A percentile compares a stretch with the other conserved stretches of the same genome.
Evolutionary conservation across 768 basidiomycete species (phyloP).

Genomic region (Imleria badia): DNA sequence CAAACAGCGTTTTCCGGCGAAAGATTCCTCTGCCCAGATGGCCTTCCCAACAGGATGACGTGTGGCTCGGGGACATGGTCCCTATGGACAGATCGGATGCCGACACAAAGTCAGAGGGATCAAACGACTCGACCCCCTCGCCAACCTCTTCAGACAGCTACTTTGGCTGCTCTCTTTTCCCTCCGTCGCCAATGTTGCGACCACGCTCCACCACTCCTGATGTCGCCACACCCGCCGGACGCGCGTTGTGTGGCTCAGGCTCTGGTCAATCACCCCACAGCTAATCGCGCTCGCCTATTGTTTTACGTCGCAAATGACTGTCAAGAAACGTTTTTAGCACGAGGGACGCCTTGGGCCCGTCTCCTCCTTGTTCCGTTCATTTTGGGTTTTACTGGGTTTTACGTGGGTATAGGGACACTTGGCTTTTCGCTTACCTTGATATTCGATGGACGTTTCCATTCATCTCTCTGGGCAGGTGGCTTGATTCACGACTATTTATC

Average conservation of each 20-base stretch:
- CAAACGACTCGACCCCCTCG: conserved; percentile 10
- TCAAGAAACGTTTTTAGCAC: conserved; percentile 24
- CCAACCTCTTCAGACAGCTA: conserved; percentile 26
- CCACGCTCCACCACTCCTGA: conserved; percentile 22
- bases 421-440: conserved; percentile 1
- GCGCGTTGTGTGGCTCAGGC: conserved; percentile 7
- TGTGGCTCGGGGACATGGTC: conserved; percentile 65
- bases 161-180: conserved; percentile 3
- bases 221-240: conserved; percentile 12
- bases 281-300: conserved; percentile 11
- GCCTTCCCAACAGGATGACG: conserved; percentile 53
- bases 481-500: conserved; percentile 11
- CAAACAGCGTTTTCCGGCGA: conserved; percentile 48
- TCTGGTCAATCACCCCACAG: conserved; percentile 15
- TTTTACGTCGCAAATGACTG: conserved; percentile 24
- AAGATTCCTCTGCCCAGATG: conserved; percentile 32
- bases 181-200: conserved; percentile 24
- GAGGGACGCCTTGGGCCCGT: conserved; percentile 15
- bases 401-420: conserved; percentile 9
- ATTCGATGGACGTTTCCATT: neutral
- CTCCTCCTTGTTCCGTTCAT: conserved; percentile 13
- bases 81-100: conserved; percentile 33
- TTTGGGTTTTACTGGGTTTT: conserved; percentile 16
- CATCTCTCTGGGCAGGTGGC: conserved; percentile 7
- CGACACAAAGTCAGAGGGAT: conserved; percentile 19